Conservation (phyloP, 495 filamentous ascomycete species). For the Cladorrhinum samala region DNA sequence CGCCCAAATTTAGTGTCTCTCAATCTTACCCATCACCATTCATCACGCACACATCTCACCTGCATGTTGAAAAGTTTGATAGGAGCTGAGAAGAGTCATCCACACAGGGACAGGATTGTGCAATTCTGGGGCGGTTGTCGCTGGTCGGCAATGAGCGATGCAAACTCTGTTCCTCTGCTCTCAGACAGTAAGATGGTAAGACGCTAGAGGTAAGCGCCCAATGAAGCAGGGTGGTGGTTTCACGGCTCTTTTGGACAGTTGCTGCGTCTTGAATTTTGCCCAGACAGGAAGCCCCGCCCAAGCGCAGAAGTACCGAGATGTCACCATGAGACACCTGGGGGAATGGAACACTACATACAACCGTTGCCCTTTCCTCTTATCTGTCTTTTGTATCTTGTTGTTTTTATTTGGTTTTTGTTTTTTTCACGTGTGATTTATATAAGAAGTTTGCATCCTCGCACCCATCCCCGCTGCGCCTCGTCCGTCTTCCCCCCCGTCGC, state of each 20-base stretch:
- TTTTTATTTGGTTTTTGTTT: background rate
- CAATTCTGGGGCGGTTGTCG: background rate
- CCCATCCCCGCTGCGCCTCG: too few species aligned
- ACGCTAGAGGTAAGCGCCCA: constrained; percentile 1
- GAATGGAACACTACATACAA: background rate
- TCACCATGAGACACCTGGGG: constrained; percentile 12
- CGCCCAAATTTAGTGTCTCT: constrained; percentile 5
- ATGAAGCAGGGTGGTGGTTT: too few species aligned
- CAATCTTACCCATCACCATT: background rate
- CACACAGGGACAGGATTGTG: background rate
- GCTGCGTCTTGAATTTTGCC: background rate
- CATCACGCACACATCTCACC: background rate
- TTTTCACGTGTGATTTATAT: background rate
- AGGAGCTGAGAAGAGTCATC: background rate
- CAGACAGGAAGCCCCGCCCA: constrained; percentile 2
- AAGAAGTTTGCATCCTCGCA: background rate
- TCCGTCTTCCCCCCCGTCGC: background rate
- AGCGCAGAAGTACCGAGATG: constrained; percentile 18
- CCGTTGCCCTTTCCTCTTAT: background rate
- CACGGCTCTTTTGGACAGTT: background rate
- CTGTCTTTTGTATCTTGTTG: too few species aligned
- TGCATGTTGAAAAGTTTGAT: background rate
- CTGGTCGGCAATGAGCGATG: background rate
- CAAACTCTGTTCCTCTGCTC: background rate
- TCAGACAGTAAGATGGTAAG: too few species aligned